A percentile compares a stretch with the other conserved stretches of the same genome.
These are phyloP conservation scores for Ceratocystis harringtonii DNA, from an alignment of 2,329 filamentous ascomycete species.

Conservation along the genomic window DNA sequence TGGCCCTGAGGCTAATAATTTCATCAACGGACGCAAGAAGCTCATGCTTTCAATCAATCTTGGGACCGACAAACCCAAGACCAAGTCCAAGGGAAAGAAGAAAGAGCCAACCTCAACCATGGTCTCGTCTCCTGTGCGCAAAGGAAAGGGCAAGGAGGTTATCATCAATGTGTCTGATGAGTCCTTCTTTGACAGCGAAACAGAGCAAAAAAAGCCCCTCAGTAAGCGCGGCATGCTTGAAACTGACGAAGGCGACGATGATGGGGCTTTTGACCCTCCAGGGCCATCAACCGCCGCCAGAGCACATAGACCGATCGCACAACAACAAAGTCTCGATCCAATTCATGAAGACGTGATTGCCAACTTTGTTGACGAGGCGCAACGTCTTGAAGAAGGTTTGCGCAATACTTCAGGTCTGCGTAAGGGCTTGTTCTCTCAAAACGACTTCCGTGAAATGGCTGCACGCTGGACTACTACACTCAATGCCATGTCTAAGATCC, in stretches of 20 bases:
- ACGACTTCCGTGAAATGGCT: slow-evolving; percentile 57
- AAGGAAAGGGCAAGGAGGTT: slow-evolving; percentile 19
- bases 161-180: slow-evolving; percentile 18
- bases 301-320: slow-evolving; percentile 23
- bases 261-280: slow-evolving; percentile 35
- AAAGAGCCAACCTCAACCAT: slow-evolving; percentile 30
- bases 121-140: slow-evolving; percentile 37
- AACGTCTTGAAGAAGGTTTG: slow-evolving; percentile 43
- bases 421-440: slow-evolving; percentile 50
- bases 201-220: background rate
- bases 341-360: slow-evolving; percentile 49
- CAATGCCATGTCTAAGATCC: slow-evolving; percentile 48
- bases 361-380: slow-evolving; percentile 49
- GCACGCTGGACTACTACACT: slow-evolving; percentile 49
- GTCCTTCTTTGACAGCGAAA: slow-evolving; percentile 11
- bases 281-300: slow-evolving; percentile 12
- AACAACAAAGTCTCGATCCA: slow-evolving; percentile 30
- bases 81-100: slow-evolving; percentile 26
- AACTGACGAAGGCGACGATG: slow-evolving; percentile 25
- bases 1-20: slow-evolving; percentile 29
- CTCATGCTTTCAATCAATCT: slow-evolving; percentile 33
- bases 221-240: slow-evolving; percentile 14
- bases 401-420: slow-evolving; percentile 43
- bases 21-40: slow-evolving; percentile 31
- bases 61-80: slow-evolving; percentile 20